Percentiles rank a stretch among this genome's conserved stretches.
phyloP scores from a whole-genome alignment of 2,329 filamentous ascomycete genomes.

The Epichloe gansuensis region DNA sequence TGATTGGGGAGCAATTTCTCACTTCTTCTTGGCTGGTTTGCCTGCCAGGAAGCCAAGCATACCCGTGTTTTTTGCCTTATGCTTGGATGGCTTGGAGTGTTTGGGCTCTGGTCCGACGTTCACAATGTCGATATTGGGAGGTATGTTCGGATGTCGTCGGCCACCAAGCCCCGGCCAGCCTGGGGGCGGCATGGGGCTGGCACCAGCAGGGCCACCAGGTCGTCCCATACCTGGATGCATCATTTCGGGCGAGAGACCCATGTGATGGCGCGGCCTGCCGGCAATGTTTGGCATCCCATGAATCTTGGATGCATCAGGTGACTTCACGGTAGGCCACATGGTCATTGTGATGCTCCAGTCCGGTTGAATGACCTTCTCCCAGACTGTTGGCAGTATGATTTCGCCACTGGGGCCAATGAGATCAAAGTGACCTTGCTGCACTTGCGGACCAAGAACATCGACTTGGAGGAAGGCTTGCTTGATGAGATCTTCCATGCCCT shows the following conservation, averaged over 20 bases:
- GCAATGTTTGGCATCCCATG: slow-evolving; percentile 3
- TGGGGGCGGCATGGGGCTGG: slow-evolving; percentile 6
- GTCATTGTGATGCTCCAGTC: slow-evolving; percentile 45
- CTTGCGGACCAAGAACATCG: slow-evolving; percentile 61
- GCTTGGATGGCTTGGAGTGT: slow-evolving; percentile 7
- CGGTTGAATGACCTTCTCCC: slow-evolving; percentile 70
- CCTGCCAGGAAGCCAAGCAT: slow-evolving; percentile 12
- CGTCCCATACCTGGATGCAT: background rate
- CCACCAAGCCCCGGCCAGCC: slow-evolving; percentile 5
- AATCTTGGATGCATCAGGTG: slow-evolving; percentile 2
- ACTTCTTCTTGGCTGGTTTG: slow-evolving; percentile 13
- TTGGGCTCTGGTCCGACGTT: slow-evolving; percentile 7
- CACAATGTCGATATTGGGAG: slow-evolving; percentile 10
- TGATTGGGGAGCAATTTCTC: slow-evolving; percentile 1
- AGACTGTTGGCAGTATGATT: slow-evolving; percentile 65
- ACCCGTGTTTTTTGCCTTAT: slow-evolving; percentile 8
- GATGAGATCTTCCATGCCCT: slow-evolving; percentile 81
- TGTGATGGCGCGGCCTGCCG: slow-evolving; percentile 3
- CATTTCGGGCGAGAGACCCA: slow-evolving; percentile 3
- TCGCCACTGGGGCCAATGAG: slow-evolving; percentile 66
- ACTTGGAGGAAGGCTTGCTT: slow-evolving; percentile 74
- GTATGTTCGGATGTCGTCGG: slow-evolving; percentile 1
- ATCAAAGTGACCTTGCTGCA: slow-evolving; percentile 69
- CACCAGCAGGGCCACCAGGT: slow-evolving; percentile 4
- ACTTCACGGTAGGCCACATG: slow-evolving; percentile 45